Conservation (phyloP, 2,329 filamentous ascomycete genomes). For the Xylaria sp. region DNA sequence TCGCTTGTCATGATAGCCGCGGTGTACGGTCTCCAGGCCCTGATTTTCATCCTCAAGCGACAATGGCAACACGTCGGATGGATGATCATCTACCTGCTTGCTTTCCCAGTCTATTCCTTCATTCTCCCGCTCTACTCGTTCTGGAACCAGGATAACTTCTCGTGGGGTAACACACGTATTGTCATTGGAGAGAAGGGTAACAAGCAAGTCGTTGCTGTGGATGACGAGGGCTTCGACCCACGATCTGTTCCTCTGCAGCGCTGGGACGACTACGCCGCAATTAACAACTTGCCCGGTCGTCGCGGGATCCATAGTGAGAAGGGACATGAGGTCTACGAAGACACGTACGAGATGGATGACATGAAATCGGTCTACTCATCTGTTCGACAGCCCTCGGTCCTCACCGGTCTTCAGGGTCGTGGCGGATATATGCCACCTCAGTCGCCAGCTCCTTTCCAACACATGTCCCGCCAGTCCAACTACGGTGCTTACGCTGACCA, state of each 20-base stretch:
- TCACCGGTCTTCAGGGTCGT: slow-evolving; percentile 78
- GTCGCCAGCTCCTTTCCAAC: slow-evolving; percentile 73
- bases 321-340: slow-evolving; percentile 65
- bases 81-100: slow-evolving; percentile 99
- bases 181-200: slow-evolving; percentile 92
- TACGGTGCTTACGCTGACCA: slow-evolving; percentile 53
- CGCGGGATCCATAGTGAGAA: slow-evolving; percentile 74
- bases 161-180: slow-evolving; percentile 97
- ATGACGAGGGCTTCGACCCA: slow-evolving; percentile 86
- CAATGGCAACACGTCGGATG: slow-evolving; percentile 99
- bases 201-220: slow-evolving; percentile 86
- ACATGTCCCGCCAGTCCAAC: slow-evolving; percentile 46
- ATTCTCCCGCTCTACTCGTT: slow-evolving; percentile 94
- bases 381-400: slow-evolving; percentile 82
- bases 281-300: slow-evolving; percentile 88
- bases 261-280: slow-evolving; percentile 92
- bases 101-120: slow-evolving; percentile 92
- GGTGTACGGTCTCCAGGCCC: slow-evolving; percentile 91
- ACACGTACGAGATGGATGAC: slow-evolving; percentile 95
- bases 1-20: slow-evolving; percentile 87
- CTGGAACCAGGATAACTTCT: slow-evolving; percentile 99
- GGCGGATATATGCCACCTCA: slow-evolving; percentile 79
- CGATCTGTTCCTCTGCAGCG: slow-evolving; percentile 90
- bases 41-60: slow-evolving; percentile 95
- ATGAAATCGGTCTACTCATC: slow-evolving; percentile 97